Percentiles rank a stretch among this genome's conserved stretches.
phyloP scores from a whole-genome alignment of 208 protist species.

The Leishmania mexicana region DNA sequence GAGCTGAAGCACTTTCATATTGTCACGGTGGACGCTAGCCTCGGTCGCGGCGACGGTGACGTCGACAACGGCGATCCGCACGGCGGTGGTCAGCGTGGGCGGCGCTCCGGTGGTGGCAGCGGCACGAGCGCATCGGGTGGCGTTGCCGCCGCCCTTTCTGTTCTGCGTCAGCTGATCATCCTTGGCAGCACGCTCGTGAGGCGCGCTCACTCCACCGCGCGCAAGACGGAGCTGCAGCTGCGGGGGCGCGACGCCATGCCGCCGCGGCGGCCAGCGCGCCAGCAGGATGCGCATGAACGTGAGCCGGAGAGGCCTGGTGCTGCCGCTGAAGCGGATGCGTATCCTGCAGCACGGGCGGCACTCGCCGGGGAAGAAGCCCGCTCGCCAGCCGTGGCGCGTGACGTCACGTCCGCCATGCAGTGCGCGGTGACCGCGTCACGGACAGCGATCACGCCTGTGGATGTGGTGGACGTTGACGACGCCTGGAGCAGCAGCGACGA shows the following conservation, averaged over 20 bases:
- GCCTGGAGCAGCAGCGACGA: background rate
- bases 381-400: slow-evolving; percentile 14
- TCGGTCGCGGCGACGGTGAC: slow-evolving; percentile 3
- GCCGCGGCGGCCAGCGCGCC: background rate
- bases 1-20: slow-evolving; percentile 42
- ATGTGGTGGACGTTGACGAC: slow-evolving; percentile 19
- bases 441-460: background rate
- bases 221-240: background rate
- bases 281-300: background rate
- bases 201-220: background rate
- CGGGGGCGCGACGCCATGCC: background rate
- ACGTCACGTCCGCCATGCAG: background rate
- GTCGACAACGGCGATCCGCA: background rate
- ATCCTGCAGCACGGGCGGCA: slow-evolving; percentile 2
- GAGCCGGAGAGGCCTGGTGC: background rate
- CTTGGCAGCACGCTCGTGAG: background rate
- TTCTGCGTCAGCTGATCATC: slow-evolving; percentile 1
- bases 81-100: background rate
- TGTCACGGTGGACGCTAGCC: slow-evolving; percentile 52
- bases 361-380: slow-evolving; percentile 1
- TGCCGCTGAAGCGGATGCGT: background rate
- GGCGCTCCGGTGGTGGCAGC: background rate
- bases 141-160: background rate
- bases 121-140: background rate
- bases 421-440: background rate